Evolutionary conservation across 1,139 yeast genomes (phyloP).

Genomic region (Geotrichum citri-aurantii): DNA sequence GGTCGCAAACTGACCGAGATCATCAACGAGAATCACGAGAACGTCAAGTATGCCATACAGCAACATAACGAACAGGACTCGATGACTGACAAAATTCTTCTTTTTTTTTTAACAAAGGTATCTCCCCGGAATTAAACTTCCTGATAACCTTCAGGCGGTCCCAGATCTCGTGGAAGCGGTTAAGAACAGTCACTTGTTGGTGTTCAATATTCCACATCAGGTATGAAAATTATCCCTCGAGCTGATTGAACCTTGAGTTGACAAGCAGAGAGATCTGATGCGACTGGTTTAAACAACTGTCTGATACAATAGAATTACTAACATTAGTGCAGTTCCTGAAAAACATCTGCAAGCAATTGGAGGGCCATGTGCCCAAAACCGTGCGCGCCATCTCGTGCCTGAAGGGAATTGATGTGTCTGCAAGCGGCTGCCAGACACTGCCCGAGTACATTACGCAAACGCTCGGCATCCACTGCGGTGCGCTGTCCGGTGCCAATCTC

Average conservation of each 20-base stretch:
- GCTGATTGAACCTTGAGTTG: too few species aligned
- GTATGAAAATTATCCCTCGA: too few species aligned
- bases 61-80: background rate
- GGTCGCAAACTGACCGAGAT: conserved; percentile 76
- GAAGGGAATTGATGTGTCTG: conserved; percentile 81
- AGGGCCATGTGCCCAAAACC: conserved; percentile 61
- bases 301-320: background rate
- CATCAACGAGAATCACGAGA: conserved; percentile 80
- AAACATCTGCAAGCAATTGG: conserved; percentile 63
- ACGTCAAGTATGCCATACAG: conserved; percentile 50
- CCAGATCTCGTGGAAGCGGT: conserved; percentile 76
- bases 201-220: conserved; percentile 89
- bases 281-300: background rate
- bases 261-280: too few species aligned
- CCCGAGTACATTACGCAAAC: conserved; percentile 68
- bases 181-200: conserved; percentile 68
- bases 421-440: conserved; percentile 73
- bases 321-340: conserved; percentile 43
- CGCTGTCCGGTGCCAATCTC: conserved; percentile 87
- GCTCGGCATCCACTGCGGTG: conserved; percentile 86
- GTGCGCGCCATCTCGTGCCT: conserved; percentile 88
- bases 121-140: conserved; percentile 75
- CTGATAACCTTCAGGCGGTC: conserved; percentile 72
- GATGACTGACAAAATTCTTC: background rate
- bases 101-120: too few species aligned